Evolutionary conservation across 2,329 filamentous ascomycete species (phyloP), one percentile per base, ranked within the genome.

Genomic region (Colletotrichum brevisporum): DNA sequence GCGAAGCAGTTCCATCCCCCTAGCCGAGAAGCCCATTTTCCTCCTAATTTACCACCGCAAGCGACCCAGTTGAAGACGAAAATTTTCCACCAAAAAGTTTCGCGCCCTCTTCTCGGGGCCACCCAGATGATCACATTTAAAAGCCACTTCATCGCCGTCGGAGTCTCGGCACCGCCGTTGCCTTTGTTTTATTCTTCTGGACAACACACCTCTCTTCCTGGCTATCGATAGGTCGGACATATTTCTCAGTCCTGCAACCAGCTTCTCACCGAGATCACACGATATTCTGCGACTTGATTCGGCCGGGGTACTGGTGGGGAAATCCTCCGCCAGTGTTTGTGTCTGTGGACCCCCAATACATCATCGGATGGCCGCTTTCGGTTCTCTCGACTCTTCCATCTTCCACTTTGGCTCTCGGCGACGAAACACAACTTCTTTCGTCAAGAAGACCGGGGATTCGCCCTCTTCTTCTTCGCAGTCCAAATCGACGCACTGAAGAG

Each of bases 331-430:
- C 57, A 67, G 50, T 26, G 18, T 56, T 56, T 63, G 57, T 24
- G 41, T 41, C 13, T 51, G 51, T 52, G 63, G 51, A 56, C 55
- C 45, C 51, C 51, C 51, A 56, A 67, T 39, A 51, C 51, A 56
- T 63, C 51, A 56, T 67, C 50, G 31, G 31, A 62, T 27, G n/a
- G 50, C n/a, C 45, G 57, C 6, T 52, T 21, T 12, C 47, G 13
- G 21, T 26, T 60, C 16, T 36, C 10, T 36, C 31, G 31, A 36
- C 31, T 36, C 31, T 36, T 8, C 31, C 10, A 24, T 48, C 9
- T 48, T 48, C 15, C 18, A 6, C 41, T 15, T 43, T 12, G 13
- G 16, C 10, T 43, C 31, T 36, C 31, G 10, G 31, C 8, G 10
- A 36, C 31, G 31, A 36, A 36, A 10, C 6, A 36, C 31, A 36